A percentile compares a stretch with the other conserved stretches of the same genome.
Evolutionary conservation across 257 asterid genomes (phyloP).

Genomic region (Capsicum chinense): DNA sequence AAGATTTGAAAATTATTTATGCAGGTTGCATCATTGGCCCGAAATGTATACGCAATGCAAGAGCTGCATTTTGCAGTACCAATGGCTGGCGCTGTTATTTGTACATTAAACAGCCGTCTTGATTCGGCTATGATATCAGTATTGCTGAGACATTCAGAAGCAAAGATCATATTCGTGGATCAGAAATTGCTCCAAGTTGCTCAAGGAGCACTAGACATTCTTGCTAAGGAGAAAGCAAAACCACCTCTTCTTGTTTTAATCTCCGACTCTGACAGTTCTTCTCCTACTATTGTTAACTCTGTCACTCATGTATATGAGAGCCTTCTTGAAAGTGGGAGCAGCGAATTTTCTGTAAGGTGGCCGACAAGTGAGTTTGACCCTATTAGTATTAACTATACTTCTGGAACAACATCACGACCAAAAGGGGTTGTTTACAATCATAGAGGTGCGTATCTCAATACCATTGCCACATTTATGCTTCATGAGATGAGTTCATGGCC

Average conservation of each 20-base stretch:
- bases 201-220: constrained; percentile 41
- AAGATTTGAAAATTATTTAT: background rate
- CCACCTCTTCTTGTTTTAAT: constrained; percentile 39
- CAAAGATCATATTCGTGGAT: constrained; percentile 47
- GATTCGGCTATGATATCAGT: constrained; percentile 45
- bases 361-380: constrained; percentile 47
- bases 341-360: constrained; percentile 32
- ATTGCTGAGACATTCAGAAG: constrained; percentile 44
- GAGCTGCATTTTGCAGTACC: constrained; percentile 55
- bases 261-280: constrained; percentile 24
- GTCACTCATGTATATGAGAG: constrained; percentile 34
- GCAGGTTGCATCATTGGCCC: constrained; percentile 50
- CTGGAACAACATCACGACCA: constrained; percentile 50
- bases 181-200: constrained; percentile 38
- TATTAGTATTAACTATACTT: constrained; percentile 48
- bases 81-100: constrained; percentile 50
- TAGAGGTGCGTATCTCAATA: constrained; percentile 50
- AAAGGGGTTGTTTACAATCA: constrained; percentile 50
- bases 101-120: constrained; percentile 43
- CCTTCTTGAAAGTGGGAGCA: constrained; percentile 34
- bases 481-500: constrained; percentile 45
- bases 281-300: background rate
- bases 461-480: constrained; percentile 37
- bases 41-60: constrained; percentile 49
- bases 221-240: constrained; percentile 20